A percentile compares a stretch with the other conserved stretches of the same genome.
Evolutionary conservation across 371 early-diverging fungal species (phyloP).

Genomic region (Chytridium lagenaria): DNA sequence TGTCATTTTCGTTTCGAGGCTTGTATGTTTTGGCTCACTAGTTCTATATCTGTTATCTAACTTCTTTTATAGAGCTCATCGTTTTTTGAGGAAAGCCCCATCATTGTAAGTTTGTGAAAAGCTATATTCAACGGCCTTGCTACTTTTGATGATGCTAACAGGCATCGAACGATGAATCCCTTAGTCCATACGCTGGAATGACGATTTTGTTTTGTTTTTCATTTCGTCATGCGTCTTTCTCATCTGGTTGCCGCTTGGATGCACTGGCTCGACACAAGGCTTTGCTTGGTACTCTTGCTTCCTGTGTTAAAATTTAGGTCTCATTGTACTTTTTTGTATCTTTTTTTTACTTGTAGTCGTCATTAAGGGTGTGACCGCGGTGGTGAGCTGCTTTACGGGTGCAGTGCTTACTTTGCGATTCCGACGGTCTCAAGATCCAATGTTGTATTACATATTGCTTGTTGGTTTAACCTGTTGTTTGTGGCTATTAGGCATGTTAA

Average conservation of each 20-base stretch:
- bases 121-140: no score
- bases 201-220: background rate
- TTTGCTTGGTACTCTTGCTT: background rate
- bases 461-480: background rate
- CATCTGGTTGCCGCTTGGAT: slow-evolving; percentile 4
- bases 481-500: slow-evolving; percentile 19
- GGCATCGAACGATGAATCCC: background rate
- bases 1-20: no score
- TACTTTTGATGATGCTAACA: background rate
- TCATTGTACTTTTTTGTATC: background rate
- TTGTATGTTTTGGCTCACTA: no score
- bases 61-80: slow-evolving; percentile 12
- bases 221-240: background rate
- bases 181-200: background rate
- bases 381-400: slow-evolving; percentile 25
- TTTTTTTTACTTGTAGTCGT: background rate
- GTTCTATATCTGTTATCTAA: no score
- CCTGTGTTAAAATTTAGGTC: background rate
- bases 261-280: background rate
- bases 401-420: slow-evolving; percentile 16
- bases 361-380: slow-evolving; percentile 10
- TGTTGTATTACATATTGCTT: background rate
- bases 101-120: slow-evolving; percentile 16
- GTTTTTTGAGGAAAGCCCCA: background rate
- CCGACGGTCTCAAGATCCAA: slow-evolving; percentile 12